Evolutionary conservation across 768 basidiomycete species (phyloP), one percentile per base, ranked within the genome.

Genomic region (Rossbeevera mucosa): DNA sequence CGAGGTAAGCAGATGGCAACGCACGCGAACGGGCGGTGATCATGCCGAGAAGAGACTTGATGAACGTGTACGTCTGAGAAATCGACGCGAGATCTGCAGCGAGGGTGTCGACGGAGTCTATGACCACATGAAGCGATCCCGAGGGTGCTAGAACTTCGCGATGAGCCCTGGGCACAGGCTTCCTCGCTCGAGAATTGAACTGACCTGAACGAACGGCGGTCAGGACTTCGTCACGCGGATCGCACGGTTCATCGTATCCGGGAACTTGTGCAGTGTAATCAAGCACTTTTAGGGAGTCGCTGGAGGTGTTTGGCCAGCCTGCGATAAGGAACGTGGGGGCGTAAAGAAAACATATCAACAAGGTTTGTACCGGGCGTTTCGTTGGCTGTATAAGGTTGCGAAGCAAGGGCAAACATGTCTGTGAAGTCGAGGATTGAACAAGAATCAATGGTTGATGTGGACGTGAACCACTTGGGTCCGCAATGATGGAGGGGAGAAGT

Each of bases 51-150:
- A 88, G 60, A 11, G 74, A 68, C 25, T 64, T 72, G 26, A 91
- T 72, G 52, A 81, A 75, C 29, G 67, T 73, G 58, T 80, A 82
- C 1, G 81, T 72, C 56, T 75, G 72, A 5, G 85, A 66, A 21
- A 74, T 51, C 12, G 86, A 83, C 11, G 73, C 76, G 21, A 80
- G 62, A 61, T 91, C 86, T 9, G 78, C 72, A 5, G 76, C 63
- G 21, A 92, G 67, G 4, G 81, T 85, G 58, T 90, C 85, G 16
- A 83, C 67, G 18, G 88, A 88, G 65, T 93, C 91, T 30, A 93
- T 74, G 47, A 87, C 65, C 21, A 90, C 77, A 55, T 75, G 78
- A 25, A 88, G 52, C n/a, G 83, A 73, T 26, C 76, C 74, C 26
- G 72, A 36, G 26, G 74, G 59, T 43, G 68, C 78, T 78, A 63